Evolutionary conservation across 768 basidiomycete species (phyloP).

Genomic region (Pleurotus pulmonarius): DNA sequence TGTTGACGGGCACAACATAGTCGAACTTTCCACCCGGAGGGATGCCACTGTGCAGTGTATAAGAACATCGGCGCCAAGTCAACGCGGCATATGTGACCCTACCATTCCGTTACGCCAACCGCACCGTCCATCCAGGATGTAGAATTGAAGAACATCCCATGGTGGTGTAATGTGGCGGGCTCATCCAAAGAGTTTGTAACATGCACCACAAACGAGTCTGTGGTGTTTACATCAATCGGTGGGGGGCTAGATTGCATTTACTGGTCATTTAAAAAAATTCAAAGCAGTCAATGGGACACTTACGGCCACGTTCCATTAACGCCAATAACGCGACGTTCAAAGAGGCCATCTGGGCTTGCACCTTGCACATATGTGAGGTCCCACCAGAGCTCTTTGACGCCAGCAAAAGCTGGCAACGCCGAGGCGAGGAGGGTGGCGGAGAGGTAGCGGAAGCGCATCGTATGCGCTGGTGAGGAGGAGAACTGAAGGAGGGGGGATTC

Average conservation of each 20-base stretch:
- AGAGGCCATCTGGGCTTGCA: slow-evolving; percentile 83
- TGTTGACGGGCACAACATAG: slow-evolving; percentile 69
- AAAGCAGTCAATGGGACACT: slow-evolving; percentile 24
- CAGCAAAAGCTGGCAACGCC: slow-evolving; percentile 46
- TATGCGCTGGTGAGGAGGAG: slow-evolving; percentile 9
- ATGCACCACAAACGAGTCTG: slow-evolving; percentile 77
- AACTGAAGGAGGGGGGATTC: slow-evolving; percentile 10
- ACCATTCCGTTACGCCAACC: slow-evolving; percentile 81
- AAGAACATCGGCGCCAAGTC: background rate
- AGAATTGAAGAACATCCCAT: slow-evolving; percentile 93
- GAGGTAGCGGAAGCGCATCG: slow-evolving; percentile 20
- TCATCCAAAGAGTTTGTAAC: slow-evolving; percentile 66
- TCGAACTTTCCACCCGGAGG: slow-evolving; percentile 68
- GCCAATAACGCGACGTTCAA: slow-evolving; percentile 73
- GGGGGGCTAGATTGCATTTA: slow-evolving; percentile 58
- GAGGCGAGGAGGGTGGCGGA: slow-evolving; percentile 25
- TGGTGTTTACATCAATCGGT: slow-evolving; percentile 65
- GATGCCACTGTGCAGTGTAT: slow-evolving; percentile 56
- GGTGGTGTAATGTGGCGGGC: slow-evolving; percentile 79
- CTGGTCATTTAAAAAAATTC: slow-evolving; percentile 1
- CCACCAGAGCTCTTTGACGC: slow-evolving; percentile 80
- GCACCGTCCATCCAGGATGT: slow-evolving; percentile 91
- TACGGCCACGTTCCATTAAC: slow-evolving; percentile 95
- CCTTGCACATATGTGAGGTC: slow-evolving; percentile 81
- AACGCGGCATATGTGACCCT: slow-evolving; percentile 12